phyloP scores from a whole-genome alignment of 331 rosid genomes.

The Malus hybrid region DNA sequence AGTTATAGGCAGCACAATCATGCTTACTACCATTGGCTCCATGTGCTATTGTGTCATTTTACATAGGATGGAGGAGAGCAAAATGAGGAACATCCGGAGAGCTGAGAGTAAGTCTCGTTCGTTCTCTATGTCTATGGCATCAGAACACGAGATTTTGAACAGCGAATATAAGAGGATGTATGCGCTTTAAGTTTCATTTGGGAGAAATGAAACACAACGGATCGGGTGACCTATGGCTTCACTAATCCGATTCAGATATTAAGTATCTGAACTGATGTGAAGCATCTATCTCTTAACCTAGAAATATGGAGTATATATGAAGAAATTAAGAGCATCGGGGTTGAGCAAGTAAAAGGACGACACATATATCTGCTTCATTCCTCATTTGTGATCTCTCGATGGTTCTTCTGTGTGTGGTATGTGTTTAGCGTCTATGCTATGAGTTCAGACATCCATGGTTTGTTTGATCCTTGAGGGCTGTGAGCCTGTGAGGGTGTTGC shows the following conservation, averaged over 20 bases:
- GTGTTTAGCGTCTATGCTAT: not conserved
- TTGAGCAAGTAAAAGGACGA: not conserved
- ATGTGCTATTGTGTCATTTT: slow-evolving; percentile 90
- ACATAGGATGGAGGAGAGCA: slow-evolving; percentile 81
- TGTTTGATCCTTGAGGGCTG: too few species aligned
- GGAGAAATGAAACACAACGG: not conserved
- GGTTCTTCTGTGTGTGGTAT: not conserved
- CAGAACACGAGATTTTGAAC: slow-evolving; percentile 84
- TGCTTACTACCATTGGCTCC: slow-evolving; percentile 93
- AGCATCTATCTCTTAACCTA: not conserved
- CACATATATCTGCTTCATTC: not conserved
- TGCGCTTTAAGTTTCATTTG: slow-evolving; percentile 52
- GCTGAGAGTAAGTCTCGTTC: slow-evolving; percentile 62
- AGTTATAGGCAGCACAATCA: slow-evolving; percentile 72
- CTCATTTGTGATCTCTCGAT: not conserved
- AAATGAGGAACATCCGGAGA: slow-evolving; percentile 43
- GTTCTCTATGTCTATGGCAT: slow-evolving; percentile 58
- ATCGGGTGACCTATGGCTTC: not conserved
- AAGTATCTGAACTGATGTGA: not conserved
- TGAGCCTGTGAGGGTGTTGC: too few species aligned
- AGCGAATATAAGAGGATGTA: slow-evolving; percentile 85
- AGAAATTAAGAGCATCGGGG: not conserved
- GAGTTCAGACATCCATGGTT: too few species aligned
- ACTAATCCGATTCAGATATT: slow-evolving; percentile 10
- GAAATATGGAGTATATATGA: too few species aligned